These are phyloP conservation scores for Colletotrichum caudatum DNA, from an alignment of 2,329 filamentous ascomycete genomes.

Conservation along the genomic window DNA sequence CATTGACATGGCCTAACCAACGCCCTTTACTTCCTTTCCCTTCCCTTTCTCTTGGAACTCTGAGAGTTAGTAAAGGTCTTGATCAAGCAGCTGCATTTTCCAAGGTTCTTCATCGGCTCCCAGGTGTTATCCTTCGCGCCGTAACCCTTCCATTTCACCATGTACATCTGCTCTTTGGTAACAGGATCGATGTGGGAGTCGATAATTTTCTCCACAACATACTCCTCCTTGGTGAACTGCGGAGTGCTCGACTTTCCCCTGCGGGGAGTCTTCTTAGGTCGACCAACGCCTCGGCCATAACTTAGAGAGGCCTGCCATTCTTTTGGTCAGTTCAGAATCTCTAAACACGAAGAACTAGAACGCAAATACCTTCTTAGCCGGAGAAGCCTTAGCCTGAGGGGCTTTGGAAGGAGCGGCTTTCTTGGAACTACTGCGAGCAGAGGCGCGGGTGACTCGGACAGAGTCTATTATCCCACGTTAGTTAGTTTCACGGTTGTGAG, in stretches of 20 bases:
- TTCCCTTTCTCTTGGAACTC: conserved; percentile 13
- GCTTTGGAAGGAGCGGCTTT: not conserved
- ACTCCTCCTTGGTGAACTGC: conserved; percentile 49
- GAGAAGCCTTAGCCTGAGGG: too few species aligned
- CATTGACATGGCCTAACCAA: not conserved
- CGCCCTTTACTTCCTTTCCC: not conserved
- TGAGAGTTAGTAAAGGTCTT: not conserved
- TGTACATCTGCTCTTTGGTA: conserved; percentile 57
- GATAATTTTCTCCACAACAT: conserved; percentile 62
- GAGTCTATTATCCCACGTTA: conserved; percentile 2
- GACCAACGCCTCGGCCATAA: conserved; percentile 23
- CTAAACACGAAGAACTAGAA: not conserved
- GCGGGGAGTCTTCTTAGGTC: conserved; percentile 6
- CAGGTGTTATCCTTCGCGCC: conserved; percentile 60
- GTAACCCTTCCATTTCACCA: conserved; percentile 67
- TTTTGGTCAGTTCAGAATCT: not conserved
- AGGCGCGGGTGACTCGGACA: not conserved
- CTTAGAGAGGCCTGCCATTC: not conserved
- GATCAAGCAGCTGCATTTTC: conserved; percentile 53
- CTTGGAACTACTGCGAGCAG: not conserved
- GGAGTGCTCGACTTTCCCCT: not conserved
- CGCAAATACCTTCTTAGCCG: conserved; percentile 20
- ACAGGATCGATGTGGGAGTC: conserved; percentile 53
- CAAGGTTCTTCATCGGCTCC: conserved; percentile 63
- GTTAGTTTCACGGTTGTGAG: conserved; percentile 17